Conservation (phyloP, 2,329 filamentous ascomycete species). For the Aspergillus hiratsukae region DNA sequence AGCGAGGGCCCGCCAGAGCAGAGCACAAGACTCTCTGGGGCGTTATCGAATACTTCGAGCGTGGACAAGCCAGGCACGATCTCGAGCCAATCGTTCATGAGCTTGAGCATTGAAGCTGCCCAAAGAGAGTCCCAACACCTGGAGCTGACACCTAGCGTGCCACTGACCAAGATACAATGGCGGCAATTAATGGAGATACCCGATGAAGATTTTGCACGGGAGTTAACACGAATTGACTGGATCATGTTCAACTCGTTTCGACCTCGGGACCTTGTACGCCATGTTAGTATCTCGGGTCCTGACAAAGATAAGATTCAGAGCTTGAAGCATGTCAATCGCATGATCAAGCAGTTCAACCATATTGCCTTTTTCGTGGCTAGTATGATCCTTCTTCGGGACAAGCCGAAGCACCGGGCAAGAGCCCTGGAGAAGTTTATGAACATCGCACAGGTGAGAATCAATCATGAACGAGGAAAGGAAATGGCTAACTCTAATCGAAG, state of each 20-base stretch:
- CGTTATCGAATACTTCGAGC: constrained; percentile 37
- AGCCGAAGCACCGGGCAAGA: constrained; percentile 86
- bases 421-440: constrained; percentile 96
- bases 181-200: constrained; percentile 83
- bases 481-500: constrained; percentile 27
- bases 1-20: constrained; percentile 37
- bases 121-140: constrained; percentile 71
- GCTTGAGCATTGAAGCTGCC: constrained; percentile 60
- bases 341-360: constrained; percentile 91
- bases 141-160: constrained; percentile 63
- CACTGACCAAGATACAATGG: constrained; percentile 81
- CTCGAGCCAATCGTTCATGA: constrained; percentile 40
- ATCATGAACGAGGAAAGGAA: background rate
- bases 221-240: constrained; percentile 96
- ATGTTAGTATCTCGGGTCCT: constrained; percentile 67
- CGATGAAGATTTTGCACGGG: constrained; percentile 80
- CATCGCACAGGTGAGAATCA: constrained; percentile 56
- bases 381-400: constrained; percentile 83
- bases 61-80: constrained; percentile 36
- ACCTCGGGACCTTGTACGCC: constrained; percentile 85
- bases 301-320: constrained; percentile 58
- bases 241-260: constrained; percentile 95
- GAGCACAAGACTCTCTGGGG: constrained; percentile 35
- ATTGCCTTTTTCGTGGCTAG: constrained; percentile 77
- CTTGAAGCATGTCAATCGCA: constrained; percentile 82